These are phyloP conservation scores for Oleoguttula mirabilis DNA, from an alignment of 495 filamentous ascomycete species.

Conservation along the genomic window DNA sequence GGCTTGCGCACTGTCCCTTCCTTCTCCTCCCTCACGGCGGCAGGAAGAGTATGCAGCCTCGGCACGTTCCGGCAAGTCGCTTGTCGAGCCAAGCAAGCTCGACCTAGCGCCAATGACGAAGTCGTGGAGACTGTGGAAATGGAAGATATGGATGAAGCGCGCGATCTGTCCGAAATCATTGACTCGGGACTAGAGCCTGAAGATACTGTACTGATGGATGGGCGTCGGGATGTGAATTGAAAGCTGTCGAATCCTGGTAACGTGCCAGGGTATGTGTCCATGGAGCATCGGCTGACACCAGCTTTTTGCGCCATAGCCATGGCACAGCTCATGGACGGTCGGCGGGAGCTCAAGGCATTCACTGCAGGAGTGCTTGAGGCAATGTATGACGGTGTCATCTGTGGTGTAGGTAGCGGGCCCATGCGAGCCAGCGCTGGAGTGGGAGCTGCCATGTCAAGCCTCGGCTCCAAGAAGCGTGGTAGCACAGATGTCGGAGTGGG, in stretches of 20 bases:
- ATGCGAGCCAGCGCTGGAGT: slow-evolving; percentile 42
- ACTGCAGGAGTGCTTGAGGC: slow-evolving; percentile 80
- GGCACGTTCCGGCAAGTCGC: slow-evolving; percentile 72
- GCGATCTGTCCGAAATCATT: slow-evolving; percentile 72
- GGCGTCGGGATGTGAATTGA: slow-evolving; percentile 31
- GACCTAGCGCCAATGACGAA: slow-evolving; percentile 43
- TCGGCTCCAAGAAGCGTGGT: slow-evolving; percentile 30
- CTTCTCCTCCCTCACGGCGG: slow-evolving; percentile 16
- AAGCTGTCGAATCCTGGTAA: background rate
- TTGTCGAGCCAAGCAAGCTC: slow-evolving; percentile 60
- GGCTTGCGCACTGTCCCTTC: slow-evolving; percentile 20
- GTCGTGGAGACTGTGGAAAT: slow-evolving; percentile 49
- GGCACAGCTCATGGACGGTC: slow-evolving; percentile 61
- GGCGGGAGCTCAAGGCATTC: slow-evolving; percentile 50
- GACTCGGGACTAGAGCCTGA: slow-evolving; percentile 78
- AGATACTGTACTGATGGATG: slow-evolving; percentile 61
- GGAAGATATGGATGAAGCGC: slow-evolving; percentile 40
- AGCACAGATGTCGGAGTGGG: slow-evolving; percentile 26
- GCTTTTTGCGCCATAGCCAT: slow-evolving; percentile 63
- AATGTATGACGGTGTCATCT: slow-evolving; percentile 64
- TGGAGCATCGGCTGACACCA: slow-evolving; percentile 31
- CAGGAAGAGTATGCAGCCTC: slow-evolving; percentile 36
- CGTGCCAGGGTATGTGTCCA: slow-evolving; percentile 5
- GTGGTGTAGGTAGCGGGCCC: slow-evolving; percentile 63
- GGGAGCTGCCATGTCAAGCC: slow-evolving; percentile 24